These are phyloP conservation scores for Talaromyces verruculosus DNA, from an alignment of 2,329 filamentous ascomycete species.

Conservation along the genomic window DNA sequence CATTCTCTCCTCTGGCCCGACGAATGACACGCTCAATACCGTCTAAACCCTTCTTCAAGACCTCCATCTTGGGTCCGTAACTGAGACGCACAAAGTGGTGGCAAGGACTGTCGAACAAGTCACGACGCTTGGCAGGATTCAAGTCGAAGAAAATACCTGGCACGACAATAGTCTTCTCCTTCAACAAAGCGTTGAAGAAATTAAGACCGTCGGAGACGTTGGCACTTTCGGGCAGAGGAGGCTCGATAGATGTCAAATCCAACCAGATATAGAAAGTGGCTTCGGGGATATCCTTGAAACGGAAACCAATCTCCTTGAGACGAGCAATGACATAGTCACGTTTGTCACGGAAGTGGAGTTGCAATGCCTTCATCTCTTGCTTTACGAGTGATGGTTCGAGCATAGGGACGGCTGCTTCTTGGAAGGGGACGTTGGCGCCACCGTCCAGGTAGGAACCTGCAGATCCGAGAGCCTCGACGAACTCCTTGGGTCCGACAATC, in stretches of 20 bases:
- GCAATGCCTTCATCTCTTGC: constrained; percentile 83
- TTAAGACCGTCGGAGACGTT: constrained; percentile 89
- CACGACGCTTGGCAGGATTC: constrained; percentile 83
- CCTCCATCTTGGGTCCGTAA: constrained; percentile 80
- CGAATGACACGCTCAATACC: constrained; percentile 78
- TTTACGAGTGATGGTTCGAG: constrained; percentile 80
- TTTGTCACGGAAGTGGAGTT: constrained; percentile 87
- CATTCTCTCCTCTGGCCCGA: constrained; percentile 39
- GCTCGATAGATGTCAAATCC: constrained; percentile 53
- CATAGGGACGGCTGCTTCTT: constrained; percentile 90
- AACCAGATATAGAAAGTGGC: constrained; percentile 93
- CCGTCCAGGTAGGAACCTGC: constrained; percentile 94
- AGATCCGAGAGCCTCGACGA: constrained; percentile 87
- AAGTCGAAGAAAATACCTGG: constrained; percentile 98
- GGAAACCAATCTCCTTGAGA: constrained; percentile 82
- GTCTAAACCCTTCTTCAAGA: constrained; percentile 74
- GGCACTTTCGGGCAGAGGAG: constrained; percentile 57
- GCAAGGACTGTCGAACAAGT: constrained; percentile 91
- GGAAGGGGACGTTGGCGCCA: constrained; percentile 91
- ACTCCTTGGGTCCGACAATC: constrained; percentile 94
- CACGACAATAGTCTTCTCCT: constrained; percentile 94
- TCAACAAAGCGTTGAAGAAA: constrained; percentile 92
- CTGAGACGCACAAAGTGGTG: constrained; percentile 87
- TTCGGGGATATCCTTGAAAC: constrained; percentile 78
- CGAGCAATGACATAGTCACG: constrained; percentile 84